A percentile compares a stretch with the other conserved stretches of the same genome.
Evolutionary conservation across 441 rosid species (phyloP).

Genomic region (Geranium incanum): DNA sequence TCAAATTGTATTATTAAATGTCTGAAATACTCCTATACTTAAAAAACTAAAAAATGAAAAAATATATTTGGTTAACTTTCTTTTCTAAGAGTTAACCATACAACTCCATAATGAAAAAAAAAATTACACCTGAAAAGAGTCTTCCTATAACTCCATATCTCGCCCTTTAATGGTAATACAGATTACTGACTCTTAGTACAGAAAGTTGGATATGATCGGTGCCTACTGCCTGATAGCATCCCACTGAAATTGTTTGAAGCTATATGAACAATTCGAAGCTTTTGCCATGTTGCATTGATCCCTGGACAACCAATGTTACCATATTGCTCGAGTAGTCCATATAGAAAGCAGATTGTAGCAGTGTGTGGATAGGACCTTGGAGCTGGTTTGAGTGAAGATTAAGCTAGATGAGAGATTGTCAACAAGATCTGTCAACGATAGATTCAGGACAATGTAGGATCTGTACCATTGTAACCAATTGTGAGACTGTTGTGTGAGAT

Average conservation of each 20-base stretch:
- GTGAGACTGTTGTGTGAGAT: slow-evolving; percentile 19
- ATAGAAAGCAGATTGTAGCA: not conserved
- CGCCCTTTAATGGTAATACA: slow-evolving; percentile 18
- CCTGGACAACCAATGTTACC: not conserved
- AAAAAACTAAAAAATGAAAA: too few relatives aligned
- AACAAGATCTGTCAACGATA: not conserved
- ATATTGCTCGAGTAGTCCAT: slow-evolving; percentile 19
- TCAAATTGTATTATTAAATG: too few relatives aligned
- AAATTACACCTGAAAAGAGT: too few relatives aligned
- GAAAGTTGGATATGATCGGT: slow-evolving; percentile 6
- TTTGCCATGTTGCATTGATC: not conserved
- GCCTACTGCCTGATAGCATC: not conserved
- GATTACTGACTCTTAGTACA: not conserved
- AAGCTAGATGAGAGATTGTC: not conserved
- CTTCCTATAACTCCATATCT: not conserved
- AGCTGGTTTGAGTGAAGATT: slow-evolving; percentile 22
- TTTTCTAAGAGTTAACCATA: too few relatives aligned
- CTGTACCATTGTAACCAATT: not conserved
- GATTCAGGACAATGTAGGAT: slow-evolving; percentile 7
- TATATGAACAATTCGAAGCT: slow-evolving; percentile 29
- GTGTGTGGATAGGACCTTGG: slow-evolving; percentile 4
- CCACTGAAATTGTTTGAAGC: slow-evolving; percentile 18
- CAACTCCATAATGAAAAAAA: too few relatives aligned
- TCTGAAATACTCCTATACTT: too few relatives aligned
- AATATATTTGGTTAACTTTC: too few relatives aligned